Evolutionary conservation across 2,329 filamentous ascomycete species (phyloP).

Genomic region (Monosporascus sp.): DNA sequence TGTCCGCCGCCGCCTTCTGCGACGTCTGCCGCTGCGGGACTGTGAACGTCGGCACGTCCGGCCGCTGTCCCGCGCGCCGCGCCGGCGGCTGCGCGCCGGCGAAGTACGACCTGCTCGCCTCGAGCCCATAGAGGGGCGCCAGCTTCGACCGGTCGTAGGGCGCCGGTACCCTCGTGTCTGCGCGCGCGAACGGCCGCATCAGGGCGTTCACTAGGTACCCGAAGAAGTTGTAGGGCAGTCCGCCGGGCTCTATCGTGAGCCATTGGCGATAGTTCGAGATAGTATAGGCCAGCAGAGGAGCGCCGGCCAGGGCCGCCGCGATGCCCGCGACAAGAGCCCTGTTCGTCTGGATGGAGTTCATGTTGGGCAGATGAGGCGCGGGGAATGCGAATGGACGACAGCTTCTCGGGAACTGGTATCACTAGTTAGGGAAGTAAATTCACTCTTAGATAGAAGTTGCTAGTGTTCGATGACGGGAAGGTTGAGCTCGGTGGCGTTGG

Average conservation of each 20-base stretch:
- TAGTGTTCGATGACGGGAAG: too few relatives aligned
- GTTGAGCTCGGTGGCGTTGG: too few relatives aligned
- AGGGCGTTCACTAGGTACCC: conserved; percentile 36
- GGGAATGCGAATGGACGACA: neutral
- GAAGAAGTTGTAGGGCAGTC: conserved; percentile 35
- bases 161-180: conserved; percentile 26
- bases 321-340: neutral
- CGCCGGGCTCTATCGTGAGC: conserved; percentile 38
- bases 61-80: conserved; percentile 19
- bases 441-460: too few relatives aligned
- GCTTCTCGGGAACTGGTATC: too few relatives aligned
- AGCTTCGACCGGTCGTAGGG: conserved; percentile 18
- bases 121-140: conserved; percentile 19
- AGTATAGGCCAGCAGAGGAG: conserved; percentile 17
- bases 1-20: conserved; percentile 11
- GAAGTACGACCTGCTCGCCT: conserved; percentile 19
- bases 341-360: neutral
- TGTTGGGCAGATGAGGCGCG: neutral
- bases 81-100: conserved; percentile 4
- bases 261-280: conserved; percentile 32
- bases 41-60: conserved; percentile 28
- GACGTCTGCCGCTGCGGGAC: conserved; percentile 35
- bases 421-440: too few relatives aligned
- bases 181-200: conserved; percentile 27
- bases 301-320: neutral